Evolutionary conservation across 179 eudicot species (phyloP), one percentile per base, ranked within the genome.

Genomic region (Gypsophila paniculata): DNA sequence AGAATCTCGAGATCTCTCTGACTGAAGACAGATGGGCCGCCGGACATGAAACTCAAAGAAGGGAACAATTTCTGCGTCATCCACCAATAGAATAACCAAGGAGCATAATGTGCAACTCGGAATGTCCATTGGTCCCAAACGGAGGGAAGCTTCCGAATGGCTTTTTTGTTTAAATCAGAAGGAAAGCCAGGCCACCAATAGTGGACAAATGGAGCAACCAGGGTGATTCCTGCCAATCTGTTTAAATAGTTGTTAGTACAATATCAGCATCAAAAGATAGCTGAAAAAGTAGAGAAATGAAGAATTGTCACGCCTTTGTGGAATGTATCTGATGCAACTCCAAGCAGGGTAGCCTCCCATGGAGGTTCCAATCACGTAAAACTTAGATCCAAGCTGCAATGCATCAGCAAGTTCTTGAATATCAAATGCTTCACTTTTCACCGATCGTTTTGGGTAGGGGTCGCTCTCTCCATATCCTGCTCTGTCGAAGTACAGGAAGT

Each of bases 381-480:
- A 91, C 70, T 78, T 86, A 44, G 93, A 52, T 61, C 97, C 97
- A 72, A 90, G 82, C 71, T 85, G 79, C 77, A 91, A 68, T 72
- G 74, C 81, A 81, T 91, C 96, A 42, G 96, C 97, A 6, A 91
- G 88, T 84, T 91, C 90, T 78, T 88, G 77, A 54, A 91, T 83
- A 69, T 91, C 97, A 26, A 73, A 81, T 36, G 93, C 91, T 77
- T 91, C 97, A 44, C 87, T 88, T 76, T 83, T 84, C 48, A 83
- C 65, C 0, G 90, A 72, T n/a, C 93, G 86, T 8, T 83, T 77
- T 58, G 96, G 89, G 76, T 91, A 74, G 26, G 93, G 91, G 77
- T 91, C 97, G 57, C 97, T 91, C 66, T 91, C 96, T 38, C 93
- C 96, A 48, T 91, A 90, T 62, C 97, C 97, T 22, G 96, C 89